A percentile compares a stretch with the other conserved stretches of the same genome.
Evolutionary conservation across 306 rosid species (phyloP).

Genomic region (Fragaria vesca): DNA sequence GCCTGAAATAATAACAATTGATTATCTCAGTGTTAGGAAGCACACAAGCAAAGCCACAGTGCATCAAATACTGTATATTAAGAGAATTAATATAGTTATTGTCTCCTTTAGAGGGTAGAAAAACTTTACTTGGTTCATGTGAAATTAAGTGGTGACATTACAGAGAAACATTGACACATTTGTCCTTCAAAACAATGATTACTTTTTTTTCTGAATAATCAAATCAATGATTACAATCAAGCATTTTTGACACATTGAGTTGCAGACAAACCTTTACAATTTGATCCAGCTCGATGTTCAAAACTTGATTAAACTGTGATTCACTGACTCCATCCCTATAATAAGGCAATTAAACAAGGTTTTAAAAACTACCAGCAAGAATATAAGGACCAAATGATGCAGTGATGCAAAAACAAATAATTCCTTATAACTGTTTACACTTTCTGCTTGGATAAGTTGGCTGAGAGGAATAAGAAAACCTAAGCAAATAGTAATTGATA

Average conservation of each 20-base stretch:
- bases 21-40: conserved; percentile 19
- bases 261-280: conserved; percentile 65
- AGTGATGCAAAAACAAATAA: neutral
- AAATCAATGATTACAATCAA: neutral
- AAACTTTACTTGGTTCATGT: neutral
- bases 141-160: neutral
- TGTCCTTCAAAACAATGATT: neutral
- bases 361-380: conserved; percentile 8
- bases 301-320: conserved; percentile 84
- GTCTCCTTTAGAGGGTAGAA: neutral
- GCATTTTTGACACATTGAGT: neutral
- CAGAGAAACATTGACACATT: neutral
- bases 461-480: neutral
- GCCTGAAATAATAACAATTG: conserved; percentile 53
- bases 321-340: conserved; percentile 92
- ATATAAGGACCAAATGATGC: neutral
- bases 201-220: too few species aligned
- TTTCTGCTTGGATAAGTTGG: neutral
- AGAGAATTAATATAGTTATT: neutral
- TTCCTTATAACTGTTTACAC: neutral
- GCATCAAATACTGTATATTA: neutral
- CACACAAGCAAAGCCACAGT: conserved; percentile 3
- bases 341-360: conserved; percentile 5
- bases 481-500: neutral
- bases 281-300: conserved; percentile 82